Conservation (phyloP, 2,329 filamentous ascomycete genomes). For the Curvularia eragrostidis region DNA sequence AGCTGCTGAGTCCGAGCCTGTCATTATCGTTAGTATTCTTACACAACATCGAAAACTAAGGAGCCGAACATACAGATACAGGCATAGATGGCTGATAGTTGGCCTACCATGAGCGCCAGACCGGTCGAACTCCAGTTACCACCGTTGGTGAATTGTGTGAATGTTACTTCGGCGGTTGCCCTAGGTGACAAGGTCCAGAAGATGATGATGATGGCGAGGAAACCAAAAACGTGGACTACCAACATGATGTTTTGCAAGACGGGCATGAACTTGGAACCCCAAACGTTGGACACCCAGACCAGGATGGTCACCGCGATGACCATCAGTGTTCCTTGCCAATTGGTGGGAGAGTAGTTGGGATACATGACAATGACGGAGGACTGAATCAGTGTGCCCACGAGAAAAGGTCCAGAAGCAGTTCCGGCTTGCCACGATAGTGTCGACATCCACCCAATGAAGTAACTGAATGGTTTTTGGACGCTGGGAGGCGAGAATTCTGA, state of each 20-base stretch:
- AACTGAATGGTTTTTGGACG: constrained; percentile 38
- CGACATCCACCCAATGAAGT: constrained; percentile 56
- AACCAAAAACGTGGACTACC: constrained; percentile 54
- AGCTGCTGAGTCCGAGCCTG: constrained; percentile 51
- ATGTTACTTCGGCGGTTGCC: constrained; percentile 38
- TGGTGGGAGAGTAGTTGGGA: constrained; percentile 50
- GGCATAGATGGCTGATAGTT: constrained; percentile 48
- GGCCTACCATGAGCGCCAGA: constrained; percentile 51
- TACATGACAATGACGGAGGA: constrained; percentile 52
- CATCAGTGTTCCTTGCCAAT: constrained; percentile 59
- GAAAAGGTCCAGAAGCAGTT: constrained; percentile 56
- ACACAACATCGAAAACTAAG: too few species aligned
- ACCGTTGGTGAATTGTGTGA: constrained; percentile 47
- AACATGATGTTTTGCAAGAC: constrained; percentile 47
- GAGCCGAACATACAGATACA: constrained; percentile 39
- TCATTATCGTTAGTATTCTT: constrained; percentile 15
- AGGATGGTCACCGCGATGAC: constrained; percentile 56
- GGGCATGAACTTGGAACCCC: constrained; percentile 40
- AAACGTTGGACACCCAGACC: constrained; percentile 53
- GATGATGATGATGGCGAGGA: constrained; percentile 53
- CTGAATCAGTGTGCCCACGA: constrained; percentile 58
- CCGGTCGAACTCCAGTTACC: constrained; percentile 51
- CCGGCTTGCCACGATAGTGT: constrained; percentile 60
- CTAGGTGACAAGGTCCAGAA: constrained; percentile 47
- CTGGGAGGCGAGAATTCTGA: constrained; percentile 43